Evolutionary conservation across 140 eudicot genomes (phyloP).

Genomic region (Oenanthe javanica): DNA sequence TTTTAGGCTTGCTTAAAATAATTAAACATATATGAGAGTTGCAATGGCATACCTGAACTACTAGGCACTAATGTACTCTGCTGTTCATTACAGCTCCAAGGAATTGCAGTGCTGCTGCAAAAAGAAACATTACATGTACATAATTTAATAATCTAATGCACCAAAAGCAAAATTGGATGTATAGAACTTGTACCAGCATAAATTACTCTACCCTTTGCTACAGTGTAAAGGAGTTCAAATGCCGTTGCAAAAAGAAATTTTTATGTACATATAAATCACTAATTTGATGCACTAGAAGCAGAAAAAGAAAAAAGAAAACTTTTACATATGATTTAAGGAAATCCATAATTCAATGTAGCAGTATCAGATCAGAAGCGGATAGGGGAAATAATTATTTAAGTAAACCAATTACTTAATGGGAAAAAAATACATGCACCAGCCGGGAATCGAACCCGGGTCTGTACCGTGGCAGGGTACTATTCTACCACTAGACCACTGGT

Average conservation of each 20-base stretch:
- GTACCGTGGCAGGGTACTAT: constrained; percentile 84
- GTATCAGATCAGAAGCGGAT: too few species aligned
- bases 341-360: too few species aligned
- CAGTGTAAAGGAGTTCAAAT: neutral
- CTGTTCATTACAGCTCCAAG: neutral
- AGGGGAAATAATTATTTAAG: too few species aligned
- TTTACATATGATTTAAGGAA: too few species aligned
- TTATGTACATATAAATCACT: neutral
- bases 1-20: neutral
- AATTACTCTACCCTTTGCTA: too few species aligned
- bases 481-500: constrained; percentile 17
- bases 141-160: neutral
- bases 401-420: too few species aligned
- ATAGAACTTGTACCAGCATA: neutral
- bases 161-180: neutral
- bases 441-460: constrained; percentile 95
- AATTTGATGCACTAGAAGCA: neutral
- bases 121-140: neutral
- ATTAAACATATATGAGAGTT: neutral
- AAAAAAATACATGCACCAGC: constrained; percentile 42
- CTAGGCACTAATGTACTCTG: neutral
- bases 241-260: neutral
- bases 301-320: neutral
- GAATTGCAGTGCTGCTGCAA: neutral
- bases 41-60: constrained; percentile 3